Evolutionary conservation across 495 filamentous ascomycete genomes (phyloP), one percentile per base, ranked within the genome.

Genomic region (Trichoderma parareesei): DNA sequence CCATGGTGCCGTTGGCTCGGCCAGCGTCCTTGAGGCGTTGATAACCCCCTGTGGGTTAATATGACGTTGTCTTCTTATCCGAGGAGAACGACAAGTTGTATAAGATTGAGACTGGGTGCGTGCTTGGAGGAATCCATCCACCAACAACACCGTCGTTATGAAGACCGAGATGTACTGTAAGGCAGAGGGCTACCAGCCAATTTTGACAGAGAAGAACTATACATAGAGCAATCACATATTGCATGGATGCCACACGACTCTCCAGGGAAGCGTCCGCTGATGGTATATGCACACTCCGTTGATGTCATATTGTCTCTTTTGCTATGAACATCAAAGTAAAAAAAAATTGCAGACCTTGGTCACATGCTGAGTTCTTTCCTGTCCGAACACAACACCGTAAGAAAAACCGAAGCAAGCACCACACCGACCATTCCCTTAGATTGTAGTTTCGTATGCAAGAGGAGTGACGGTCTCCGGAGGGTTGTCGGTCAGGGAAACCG

Each of bases 371-470:
- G 44, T 64, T 64, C 63, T 53, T 64, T 64, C 46, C 63, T 46
- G 41, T 53, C 48, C 63, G 44, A 44, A 53, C 63, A 46, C 41
- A 57, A 64, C 48, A 64, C 44, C 63, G 35, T 38, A 53, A 53
- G 44, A 64, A 64, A 72, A 65, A 68, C 48, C 66, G 41, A 65
- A 64, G 53, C 48, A 40, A 65, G 71, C 57, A 64, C 67, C 65
- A 67, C 65, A 64, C 33, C 62, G 62, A 65, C 44, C 27, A 65
- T 59, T 60, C 57, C 63, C 79, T 89, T 93, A 98, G 76, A 98
- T 98, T 69, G 92, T 93, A 71, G 94, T 98, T 86, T 97, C 94
- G 86, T 97, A 98, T 74, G 93, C 81, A 70, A 97, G 85, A 57
- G 94, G 92, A 55, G 87, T 85, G 69, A 98, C 86, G 68, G 89